phyloP scores from a whole-genome alignment of 345 rosid species.

The Eucalyptus curtisii region DNA sequence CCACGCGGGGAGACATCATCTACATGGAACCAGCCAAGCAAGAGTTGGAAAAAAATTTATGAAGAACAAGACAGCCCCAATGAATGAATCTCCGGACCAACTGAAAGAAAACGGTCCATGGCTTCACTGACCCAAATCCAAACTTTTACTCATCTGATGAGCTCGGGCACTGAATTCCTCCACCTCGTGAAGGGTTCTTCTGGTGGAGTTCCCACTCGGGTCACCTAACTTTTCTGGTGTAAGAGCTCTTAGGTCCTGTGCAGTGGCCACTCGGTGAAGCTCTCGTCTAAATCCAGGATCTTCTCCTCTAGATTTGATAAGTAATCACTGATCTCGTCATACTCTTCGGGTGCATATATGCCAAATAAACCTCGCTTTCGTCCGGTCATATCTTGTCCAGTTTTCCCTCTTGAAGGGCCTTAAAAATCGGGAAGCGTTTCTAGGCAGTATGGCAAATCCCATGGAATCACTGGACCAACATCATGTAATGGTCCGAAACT shows the following conservation, averaged over 20 bases:
- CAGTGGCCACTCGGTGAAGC: not conserved
- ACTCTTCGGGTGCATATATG: not conserved
- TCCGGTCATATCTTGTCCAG: not conserved
- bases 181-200: not conserved
- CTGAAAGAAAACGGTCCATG: not conserved
- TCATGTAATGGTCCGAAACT: not conserved
- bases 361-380: not conserved
- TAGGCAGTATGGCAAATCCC: not conserved
- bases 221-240: not conserved
- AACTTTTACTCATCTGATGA: not conserved
- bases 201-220: not conserved
- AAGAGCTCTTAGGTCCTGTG: not conserved
- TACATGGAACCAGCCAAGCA: not conserved
- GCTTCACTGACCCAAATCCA: not conserved
- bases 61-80: not conserved
- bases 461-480: not conserved
- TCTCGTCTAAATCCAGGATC: not conserved
- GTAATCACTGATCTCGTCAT: not conserved
- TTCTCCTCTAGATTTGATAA: not conserved
- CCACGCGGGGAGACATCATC: not conserved
- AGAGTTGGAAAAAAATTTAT: not conserved
- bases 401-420: not conserved
- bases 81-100: not conserved
- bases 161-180: not conserved
- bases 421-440: not conserved